phyloP scores from a whole-genome alignment of 345 rosid species.

The Linum tenue region DNA sequence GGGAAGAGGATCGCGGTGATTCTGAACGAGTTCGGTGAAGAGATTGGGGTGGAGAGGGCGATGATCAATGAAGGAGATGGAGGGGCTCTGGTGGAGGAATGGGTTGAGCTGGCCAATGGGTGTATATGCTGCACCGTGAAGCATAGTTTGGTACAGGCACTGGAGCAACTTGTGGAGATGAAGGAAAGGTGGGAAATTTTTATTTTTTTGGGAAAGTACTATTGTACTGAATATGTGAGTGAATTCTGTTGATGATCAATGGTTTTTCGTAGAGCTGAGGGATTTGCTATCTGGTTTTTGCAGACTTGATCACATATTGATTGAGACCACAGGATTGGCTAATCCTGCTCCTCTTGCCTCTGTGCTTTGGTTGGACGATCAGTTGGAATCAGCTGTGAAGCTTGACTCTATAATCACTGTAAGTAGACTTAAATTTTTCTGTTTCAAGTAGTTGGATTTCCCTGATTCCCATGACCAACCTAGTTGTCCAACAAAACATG shows the following conservation, averaged over 20 bases:
- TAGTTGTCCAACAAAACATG: no score
- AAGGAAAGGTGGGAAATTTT: conserved; percentile 46
- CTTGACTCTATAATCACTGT: conserved; percentile 89
- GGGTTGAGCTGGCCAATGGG: conserved; percentile 93
- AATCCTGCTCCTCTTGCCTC: conserved; percentile 95
- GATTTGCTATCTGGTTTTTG: conserved; percentile 10
- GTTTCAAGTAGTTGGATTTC: no score
- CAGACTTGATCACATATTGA: conserved; percentile 85
- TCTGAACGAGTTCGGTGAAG: conserved; percentile 94
- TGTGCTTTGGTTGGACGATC: conserved; percentile 94
- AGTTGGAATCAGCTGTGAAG: conserved; percentile 76
- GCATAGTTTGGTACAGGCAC: conserved; percentile 86
- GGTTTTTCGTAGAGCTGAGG: background rate
- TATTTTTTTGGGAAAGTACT: background rate
- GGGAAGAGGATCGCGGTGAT: conserved; percentile 90
- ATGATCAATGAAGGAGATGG: conserved; percentile 93
- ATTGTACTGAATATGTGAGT: background rate
- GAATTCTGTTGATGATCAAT: background rate
- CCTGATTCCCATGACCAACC: no score
- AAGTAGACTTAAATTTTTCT: conserved; percentile 14
- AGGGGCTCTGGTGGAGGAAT: conserved; percentile 79
- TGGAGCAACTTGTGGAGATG: conserved; percentile 82
- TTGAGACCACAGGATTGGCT: conserved; percentile 98
- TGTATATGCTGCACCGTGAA: conserved; percentile 91
- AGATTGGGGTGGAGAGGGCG: conserved; percentile 92